Conservation (phyloP, 345 rosid species). For the Aquilaria sinensis region DNA sequence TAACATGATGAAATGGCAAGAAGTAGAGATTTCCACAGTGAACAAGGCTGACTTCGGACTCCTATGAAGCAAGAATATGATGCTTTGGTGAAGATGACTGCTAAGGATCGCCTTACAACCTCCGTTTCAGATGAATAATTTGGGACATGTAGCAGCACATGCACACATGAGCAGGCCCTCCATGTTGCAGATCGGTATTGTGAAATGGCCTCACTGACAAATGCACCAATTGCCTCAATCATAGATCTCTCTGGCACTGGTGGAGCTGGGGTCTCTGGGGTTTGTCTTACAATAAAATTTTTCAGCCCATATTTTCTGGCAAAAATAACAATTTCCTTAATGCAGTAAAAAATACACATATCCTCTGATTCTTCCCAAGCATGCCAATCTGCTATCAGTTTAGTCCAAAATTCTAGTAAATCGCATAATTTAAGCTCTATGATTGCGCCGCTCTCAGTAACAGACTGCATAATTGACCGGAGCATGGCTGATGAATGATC, state of each 20-base stretch:
- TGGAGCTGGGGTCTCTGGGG: constrained; percentile 67
- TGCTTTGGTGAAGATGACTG: constrained; percentile 41
- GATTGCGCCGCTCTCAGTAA: constrained; percentile 35
- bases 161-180: constrained; percentile 79
- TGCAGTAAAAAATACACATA: constrained; percentile 70
- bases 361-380: constrained; percentile 95
- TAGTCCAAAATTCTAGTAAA: constrained; percentile 63
- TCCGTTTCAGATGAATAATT: constrained; percentile 49
- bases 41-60: constrained; percentile 50
- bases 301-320: constrained; percentile 44
- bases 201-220: constrained; percentile 58
- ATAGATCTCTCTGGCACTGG: constrained; percentile 62
- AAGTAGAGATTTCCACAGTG: constrained; percentile 68
- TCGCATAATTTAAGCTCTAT: constrained; percentile 54
- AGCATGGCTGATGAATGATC: constrained; percentile 64
- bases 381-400: constrained; percentile 73
- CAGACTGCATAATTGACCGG: constrained; percentile 45
- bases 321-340: constrained; percentile 59
- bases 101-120: constrained; percentile 47
- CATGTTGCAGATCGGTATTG: constrained; percentile 73
- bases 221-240: constrained; percentile 64
- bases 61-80: constrained; percentile 63
- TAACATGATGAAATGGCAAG: constrained; percentile 80
- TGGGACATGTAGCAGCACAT: constrained; percentile 60
- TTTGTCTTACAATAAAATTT: constrained; percentile 36